Percentiles rank a stretch among this genome's conserved stretches.
Conservation (phyloP, 768 basidiomycete species). For the Lentinus brumalis region DNA sequence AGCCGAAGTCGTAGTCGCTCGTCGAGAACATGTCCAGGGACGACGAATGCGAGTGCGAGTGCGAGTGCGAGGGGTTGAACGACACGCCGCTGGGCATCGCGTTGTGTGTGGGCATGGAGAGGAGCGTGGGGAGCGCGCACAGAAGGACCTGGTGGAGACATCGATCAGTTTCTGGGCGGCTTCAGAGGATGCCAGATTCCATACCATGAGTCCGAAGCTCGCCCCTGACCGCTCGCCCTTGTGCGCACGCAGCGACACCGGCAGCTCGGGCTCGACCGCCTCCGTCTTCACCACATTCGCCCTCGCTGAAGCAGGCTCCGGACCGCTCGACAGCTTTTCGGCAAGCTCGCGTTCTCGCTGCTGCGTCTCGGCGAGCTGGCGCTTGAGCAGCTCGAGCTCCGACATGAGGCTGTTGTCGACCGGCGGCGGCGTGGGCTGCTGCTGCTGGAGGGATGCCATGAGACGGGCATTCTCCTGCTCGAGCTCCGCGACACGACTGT, state of each 20-base stretch:
- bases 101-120: conserved; percentile 64
- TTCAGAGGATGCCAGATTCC: conserved; percentile 26
- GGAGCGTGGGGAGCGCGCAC: conserved; percentile 73
- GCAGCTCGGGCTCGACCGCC: conserved; percentile 52
- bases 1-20: conserved; percentile 50
- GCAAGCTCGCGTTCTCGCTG: conserved; percentile 69
- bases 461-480: conserved; percentile 84
- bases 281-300: conserved; percentile 54
- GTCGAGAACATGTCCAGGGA: conserved; percentile 30
- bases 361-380: conserved; percentile 63
- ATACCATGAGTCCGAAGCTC: conserved; percentile 71
- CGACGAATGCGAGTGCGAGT: conserved; percentile 42
- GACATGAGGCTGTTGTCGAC: conserved; percentile 46
- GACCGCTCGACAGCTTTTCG: conserved; percentile 54
- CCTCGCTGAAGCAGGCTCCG: conserved; percentile 28
- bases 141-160: conserved; percentile 60
- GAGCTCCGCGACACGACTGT: conserved; percentile 79
- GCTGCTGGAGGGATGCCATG: conserved; percentile 52
- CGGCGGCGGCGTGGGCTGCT: conserved; percentile 17
- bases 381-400: conserved; percentile 67
- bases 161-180: neutral
- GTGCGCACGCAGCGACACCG: conserved; percentile 42
- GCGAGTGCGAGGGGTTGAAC: conserved; percentile 49
- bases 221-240: conserved; percentile 62
- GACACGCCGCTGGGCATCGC: conserved; percentile 44